A percentile compares a stretch with the other conserved stretches of the same genome.
Conservation (phyloP, 768 basidiomycete genomes). For the Pleurotus cornucopiae region DNA sequence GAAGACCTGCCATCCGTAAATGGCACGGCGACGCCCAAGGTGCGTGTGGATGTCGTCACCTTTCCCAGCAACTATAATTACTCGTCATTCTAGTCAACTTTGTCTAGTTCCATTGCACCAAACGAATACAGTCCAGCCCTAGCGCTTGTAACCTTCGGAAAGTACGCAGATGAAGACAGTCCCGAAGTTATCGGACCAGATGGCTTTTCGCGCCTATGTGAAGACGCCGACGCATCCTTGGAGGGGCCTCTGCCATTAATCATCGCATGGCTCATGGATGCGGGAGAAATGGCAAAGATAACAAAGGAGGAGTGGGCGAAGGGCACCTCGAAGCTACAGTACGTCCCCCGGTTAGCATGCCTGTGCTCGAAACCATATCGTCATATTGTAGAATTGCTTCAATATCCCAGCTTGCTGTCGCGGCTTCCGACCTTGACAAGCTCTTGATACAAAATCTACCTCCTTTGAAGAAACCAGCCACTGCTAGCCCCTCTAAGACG, state of each 20-base stretch:
- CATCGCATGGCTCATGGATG: slow-evolving; percentile 70
- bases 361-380: background rate
- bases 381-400: slow-evolving; percentile 38
- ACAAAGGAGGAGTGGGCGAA: slow-evolving; percentile 67
- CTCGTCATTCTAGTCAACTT: background rate
- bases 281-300: slow-evolving; percentile 71
- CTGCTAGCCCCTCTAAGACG: slow-evolving; percentile 21
- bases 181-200: slow-evolving; percentile 62
- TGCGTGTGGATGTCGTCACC: background rate
- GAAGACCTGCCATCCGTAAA: background rate
- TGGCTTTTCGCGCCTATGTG: slow-evolving; percentile 69
- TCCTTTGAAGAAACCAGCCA: slow-evolving; percentile 28
- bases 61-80: slow-evolving; percentile 15
- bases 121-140: slow-evolving; percentile 47
- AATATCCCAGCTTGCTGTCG: slow-evolving; percentile 35
- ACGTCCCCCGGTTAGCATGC: background rate
- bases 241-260: slow-evolving; percentile 72
- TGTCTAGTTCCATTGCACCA: slow-evolving; percentile 17
- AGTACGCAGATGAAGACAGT: slow-evolving; percentile 56
- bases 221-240: slow-evolving; percentile 64
- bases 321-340: slow-evolving; percentile 31
- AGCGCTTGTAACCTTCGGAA: slow-evolving; percentile 53
- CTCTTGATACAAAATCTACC: slow-evolving; percentile 52
- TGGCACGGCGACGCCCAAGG: background rate
- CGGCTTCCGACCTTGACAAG: slow-evolving; percentile 57